These are phyloP conservation scores for Pisolithus albus DNA, from an alignment of 768 basidiomycete species.

Conservation along the genomic window DNA sequence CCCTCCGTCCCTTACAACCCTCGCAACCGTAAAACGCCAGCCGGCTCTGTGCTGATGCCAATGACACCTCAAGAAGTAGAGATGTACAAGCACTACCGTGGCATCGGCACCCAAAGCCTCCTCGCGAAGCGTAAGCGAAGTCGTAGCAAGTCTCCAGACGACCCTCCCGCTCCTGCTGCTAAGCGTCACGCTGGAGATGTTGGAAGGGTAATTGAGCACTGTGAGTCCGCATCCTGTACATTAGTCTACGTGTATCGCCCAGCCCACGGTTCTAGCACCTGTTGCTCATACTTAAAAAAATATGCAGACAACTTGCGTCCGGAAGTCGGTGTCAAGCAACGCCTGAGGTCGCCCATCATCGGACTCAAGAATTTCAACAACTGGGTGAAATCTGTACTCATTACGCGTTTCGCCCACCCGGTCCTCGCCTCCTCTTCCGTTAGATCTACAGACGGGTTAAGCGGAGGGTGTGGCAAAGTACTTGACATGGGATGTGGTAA, in stretches of 20 bases:
- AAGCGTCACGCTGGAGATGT: slow-evolving; percentile 64
- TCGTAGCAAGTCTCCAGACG: slow-evolving; percentile 31
- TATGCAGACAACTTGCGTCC: slow-evolving; percentile 82
- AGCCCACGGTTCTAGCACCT: slow-evolving; percentile 3
- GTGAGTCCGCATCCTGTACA: slow-evolving; percentile 37
- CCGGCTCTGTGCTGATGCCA: slow-evolving; percentile 56
- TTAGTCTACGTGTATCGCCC: background rate
- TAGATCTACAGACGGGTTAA: slow-evolving; percentile 17
- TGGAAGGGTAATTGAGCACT: slow-evolving; percentile 69
- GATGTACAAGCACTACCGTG: slow-evolving; percentile 48
- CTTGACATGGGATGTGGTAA: slow-evolving; percentile 99
- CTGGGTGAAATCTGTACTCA: slow-evolving; percentile 98
- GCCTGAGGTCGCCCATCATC: slow-evolving; percentile 87
- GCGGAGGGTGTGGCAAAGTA: slow-evolving; percentile 57
- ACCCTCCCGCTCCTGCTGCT: slow-evolving; percentile 32
- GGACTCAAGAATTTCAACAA: slow-evolving; percentile 98
- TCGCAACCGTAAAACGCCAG: slow-evolving; percentile 50
- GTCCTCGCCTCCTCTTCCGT: slow-evolving; percentile 41
- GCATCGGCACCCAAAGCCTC: slow-evolving; percentile 49
- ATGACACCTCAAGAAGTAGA: slow-evolving; percentile 58
- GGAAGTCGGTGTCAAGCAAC: slow-evolving; percentile 80
- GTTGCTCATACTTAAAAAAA: background rate
- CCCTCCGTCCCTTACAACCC: slow-evolving; percentile 59
- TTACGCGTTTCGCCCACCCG: slow-evolving; percentile 81
- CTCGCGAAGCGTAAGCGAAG: slow-evolving; percentile 47